Evolutionary conservation across 148 eudicot genomes (phyloP), one percentile per base, ranked within the genome.

Genomic region (Camellia lanceoleosa): DNA sequence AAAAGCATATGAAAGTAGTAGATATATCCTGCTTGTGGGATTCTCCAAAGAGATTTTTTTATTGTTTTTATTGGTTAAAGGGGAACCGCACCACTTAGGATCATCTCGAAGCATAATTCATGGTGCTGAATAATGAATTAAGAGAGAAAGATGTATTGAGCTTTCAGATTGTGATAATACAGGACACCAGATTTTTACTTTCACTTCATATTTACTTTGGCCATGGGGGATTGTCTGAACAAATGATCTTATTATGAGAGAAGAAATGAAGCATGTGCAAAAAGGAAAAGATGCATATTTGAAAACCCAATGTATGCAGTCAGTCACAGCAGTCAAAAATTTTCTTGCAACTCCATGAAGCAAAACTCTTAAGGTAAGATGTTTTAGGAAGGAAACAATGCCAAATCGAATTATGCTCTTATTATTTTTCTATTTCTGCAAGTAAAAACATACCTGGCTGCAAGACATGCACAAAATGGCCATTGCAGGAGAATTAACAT

Each of bases 381-480:
- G 2, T 14, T 69, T 43, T 73, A 30, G 42, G 64, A 38, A 56
- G 52, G 47, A 73, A 73, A 73, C 7, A n/a, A 30, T 18, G 38
- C 5, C 51, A 56, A 43, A 30, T 41, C 6, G 30, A 56, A 54
- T 61, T 12, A 54, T n/a, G 75, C 43, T 20, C 23, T 19, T 20
- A 72, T 55, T 55, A 41, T 73, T 49, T 41, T 41, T 56, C 63
- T 58, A 73, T 15, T 73, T 73, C 12, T 55, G 63, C 61, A 38
- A 55, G 64, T 41, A 73, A 62, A 75, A 74, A 66, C 87, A 58
- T 60, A 94, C 98, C 97, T 95, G 98, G 84, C 98, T 93, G 89
- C 98, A 95, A 30, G 96, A 81, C 98, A 95, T 95, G 84, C 98
- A 95, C 62, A 93, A 83, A 77, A 95, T 97, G 77, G 98, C 98